Evolutionary conservation across 1,139 yeast species (phyloP).

Genomic region (Kodamaea suecica): DNA sequence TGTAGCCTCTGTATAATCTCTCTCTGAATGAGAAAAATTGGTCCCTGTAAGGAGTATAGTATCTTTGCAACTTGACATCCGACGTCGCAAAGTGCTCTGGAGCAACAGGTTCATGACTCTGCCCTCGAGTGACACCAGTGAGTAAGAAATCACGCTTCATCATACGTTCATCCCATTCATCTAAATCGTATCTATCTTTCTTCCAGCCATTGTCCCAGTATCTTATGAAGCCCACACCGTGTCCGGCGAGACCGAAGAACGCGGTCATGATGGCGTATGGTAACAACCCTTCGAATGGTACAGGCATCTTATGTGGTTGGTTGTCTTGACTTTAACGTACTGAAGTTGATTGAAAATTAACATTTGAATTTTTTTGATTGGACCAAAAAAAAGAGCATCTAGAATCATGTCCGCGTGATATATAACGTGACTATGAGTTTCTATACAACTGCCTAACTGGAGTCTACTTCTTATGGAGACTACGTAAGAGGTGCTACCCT

Average conservation of each 20-base stretch:
- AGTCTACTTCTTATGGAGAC: background rate
- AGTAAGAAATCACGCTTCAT: conserved; percentile 71
- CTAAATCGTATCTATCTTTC: conserved; percentile 56
- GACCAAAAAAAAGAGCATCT: conserved; percentile 10
- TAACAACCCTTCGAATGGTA: conserved; percentile 70
- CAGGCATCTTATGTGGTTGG: conserved; percentile 35
- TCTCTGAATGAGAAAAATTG: conserved; percentile 49
- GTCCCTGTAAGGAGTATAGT: conserved; percentile 50
- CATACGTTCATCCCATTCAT: conserved; percentile 57
- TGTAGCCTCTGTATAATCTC: conserved; percentile 49
- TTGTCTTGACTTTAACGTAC: conserved; percentile 4
- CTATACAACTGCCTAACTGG: background rate
- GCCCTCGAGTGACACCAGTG: conserved; percentile 73
- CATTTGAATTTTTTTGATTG: conserved; percentile 14
- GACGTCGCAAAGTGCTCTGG: conserved; percentile 62
- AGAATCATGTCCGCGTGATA: background rate
- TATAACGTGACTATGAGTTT: background rate
- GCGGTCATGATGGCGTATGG: conserved; percentile 65
- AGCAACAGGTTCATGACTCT: conserved; percentile 63
- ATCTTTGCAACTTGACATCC: conserved; percentile 34
- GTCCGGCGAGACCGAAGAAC: conserved; percentile 48
- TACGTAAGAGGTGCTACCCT: no score
- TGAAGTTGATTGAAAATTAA: no score
- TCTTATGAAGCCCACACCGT: conserved; percentile 46
- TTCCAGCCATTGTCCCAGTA: conserved; percentile 50